Evolutionary conservation across 1,284 basidiomycete genomes (phyloP).

Genomic region (Somion occarium): DNA sequence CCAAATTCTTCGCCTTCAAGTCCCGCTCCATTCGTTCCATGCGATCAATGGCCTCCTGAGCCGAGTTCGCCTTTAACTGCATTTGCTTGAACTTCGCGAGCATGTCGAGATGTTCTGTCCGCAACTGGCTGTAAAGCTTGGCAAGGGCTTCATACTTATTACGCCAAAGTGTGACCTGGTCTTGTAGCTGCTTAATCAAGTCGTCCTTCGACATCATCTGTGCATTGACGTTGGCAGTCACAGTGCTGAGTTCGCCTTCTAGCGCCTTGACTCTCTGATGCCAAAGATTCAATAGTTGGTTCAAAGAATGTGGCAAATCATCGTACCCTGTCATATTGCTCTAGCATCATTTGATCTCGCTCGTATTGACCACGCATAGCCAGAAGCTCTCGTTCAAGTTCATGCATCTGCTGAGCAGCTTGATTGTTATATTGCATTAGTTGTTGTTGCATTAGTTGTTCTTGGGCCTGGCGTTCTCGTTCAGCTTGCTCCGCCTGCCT

Average conservation of each 20-base stretch:
- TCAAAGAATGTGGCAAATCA: constrained; percentile 2
- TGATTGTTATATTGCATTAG: constrained; percentile 74
- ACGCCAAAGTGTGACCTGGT: constrained; percentile 95
- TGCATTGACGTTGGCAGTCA: constrained; percentile 78
- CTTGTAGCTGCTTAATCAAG: constrained; percentile 92
- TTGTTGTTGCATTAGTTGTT: constrained; percentile 79
- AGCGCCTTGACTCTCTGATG: constrained; percentile 89
- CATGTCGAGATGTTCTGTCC: constrained; percentile 97
- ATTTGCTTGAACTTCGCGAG: constrained; percentile 96
- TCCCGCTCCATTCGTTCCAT: constrained; percentile 99
- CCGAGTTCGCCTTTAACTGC: constrained; percentile 97
- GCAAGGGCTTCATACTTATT: constrained; percentile 99
- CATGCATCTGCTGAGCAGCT: constrained; percentile 62
- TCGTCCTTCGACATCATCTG: constrained; percentile 95
- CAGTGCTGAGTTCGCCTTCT: constrained; percentile 84
- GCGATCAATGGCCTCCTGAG: constrained; percentile 97
- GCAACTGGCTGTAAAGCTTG: constrained; percentile 97
- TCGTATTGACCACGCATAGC: constrained; percentile 97
- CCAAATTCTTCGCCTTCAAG: constrained; percentile 96
- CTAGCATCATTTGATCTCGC: constrained; percentile 95
- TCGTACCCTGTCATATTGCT: constrained; percentile 93
- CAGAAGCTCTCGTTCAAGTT: constrained; percentile 89
- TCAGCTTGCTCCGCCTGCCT: constrained; percentile 88
- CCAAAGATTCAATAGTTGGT: constrained; percentile 5
- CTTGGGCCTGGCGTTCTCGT: constrained; percentile 84